Base-by-base conservation (phyloP, 345 rosid species). In the Arabis alpina region DNA sequence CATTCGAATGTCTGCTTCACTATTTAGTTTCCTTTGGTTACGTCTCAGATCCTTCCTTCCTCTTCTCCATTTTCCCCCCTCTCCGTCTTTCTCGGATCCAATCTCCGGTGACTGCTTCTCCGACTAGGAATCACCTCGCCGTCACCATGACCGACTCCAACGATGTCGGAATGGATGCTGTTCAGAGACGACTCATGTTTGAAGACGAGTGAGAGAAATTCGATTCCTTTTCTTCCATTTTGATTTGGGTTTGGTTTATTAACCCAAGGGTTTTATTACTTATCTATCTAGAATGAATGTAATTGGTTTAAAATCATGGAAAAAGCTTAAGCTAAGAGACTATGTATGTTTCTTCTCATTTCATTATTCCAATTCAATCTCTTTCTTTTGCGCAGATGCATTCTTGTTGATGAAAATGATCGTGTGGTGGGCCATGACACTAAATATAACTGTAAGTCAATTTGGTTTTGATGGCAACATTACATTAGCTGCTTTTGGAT, bases 161-260 rank as follows among this genome's bases (percentile, higher is more conserved):
- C 30, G 92, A 87, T 59, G 83, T 86, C 23, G 89, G 85, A 78
- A 93, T 93, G 97, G 98, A 93, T 77, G 98, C 97, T 44, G 98
- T 93, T 69, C 97, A 93, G 84, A 77, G 97, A 40, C 97, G 98
- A 76, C 98, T 89, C 83, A 91, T 93, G 98, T 91, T 93, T 40
- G 97, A 89, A 25, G 98, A 93, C 79, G 94, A 93, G 98, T 80
- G 73, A 62, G 79, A 62, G 79, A 58, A 40, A 52, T 61, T 73
- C 40, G 13, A 30, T 61, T 57, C 54, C 37, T 66, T 59, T 61
- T 24, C 44, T 14, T 71, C 45, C 2, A 40, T 28, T 61, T 43
- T 41, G 5, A 53, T 28, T 42, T 62, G 45, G 34, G 24, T 53
- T 36, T 42, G 2, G 10, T 39, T 39, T 39, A n/a, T 37, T 14